phyloP scores from a whole-genome alignment of 1,284 basidiomycete genomes.

The Cryptococcus sp. region DNA sequence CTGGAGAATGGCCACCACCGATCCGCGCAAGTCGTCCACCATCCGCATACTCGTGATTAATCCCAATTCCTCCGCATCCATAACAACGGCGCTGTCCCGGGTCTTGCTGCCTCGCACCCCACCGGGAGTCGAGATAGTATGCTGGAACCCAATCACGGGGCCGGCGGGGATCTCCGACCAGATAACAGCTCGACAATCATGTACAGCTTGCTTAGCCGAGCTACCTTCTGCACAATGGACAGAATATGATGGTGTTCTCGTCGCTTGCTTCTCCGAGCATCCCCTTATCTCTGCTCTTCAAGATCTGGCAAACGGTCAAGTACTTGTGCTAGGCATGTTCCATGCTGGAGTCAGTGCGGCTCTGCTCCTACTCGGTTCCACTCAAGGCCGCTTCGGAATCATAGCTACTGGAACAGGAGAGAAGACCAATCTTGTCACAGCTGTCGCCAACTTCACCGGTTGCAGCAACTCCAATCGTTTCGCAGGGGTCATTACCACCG shows the following conservation, averaged over 20 bases:
- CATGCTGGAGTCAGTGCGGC: slow-evolving; percentile 26
- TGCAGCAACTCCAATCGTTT: slow-evolving; percentile 16
- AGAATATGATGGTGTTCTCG: slow-evolving; percentile 21
- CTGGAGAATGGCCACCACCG: no score
- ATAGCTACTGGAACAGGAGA: slow-evolving; percentile 27
- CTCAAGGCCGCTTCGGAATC: slow-evolving; percentile 20
- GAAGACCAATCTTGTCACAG: slow-evolving; percentile 17
- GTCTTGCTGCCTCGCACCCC: slow-evolving; percentile 13
- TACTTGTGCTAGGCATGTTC: slow-evolving; percentile 21
- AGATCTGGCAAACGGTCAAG: not conserved
- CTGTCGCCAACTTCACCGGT: slow-evolving; percentile 15
- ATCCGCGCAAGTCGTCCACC: no score
- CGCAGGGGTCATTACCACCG: slow-evolving; percentile 24
- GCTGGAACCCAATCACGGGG: slow-evolving; percentile 25
- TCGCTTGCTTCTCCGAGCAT: slow-evolving; percentile 28
- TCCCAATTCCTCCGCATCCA: slow-evolving; percentile 29
- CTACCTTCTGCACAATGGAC: slow-evolving; percentile 1
- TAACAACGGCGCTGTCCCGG: slow-evolving; percentile 19
- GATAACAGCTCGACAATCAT: slow-evolving; percentile 17
- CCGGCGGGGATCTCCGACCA: slow-evolving; percentile 27
- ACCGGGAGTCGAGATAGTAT: slow-evolving; percentile 6
- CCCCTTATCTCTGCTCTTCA: slow-evolving; percentile 19
- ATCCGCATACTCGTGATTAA: slow-evolving; percentile 14
- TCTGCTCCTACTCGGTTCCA: slow-evolving; percentile 3
- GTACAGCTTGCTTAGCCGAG: slow-evolving; percentile 23